A percentile compares a stretch with the other conserved stretches of the same genome.
phyloP scores from a whole-genome alignment of 2,329 filamentous ascomycete genomes.

The Arthrobotrys sinensis region DNA sequence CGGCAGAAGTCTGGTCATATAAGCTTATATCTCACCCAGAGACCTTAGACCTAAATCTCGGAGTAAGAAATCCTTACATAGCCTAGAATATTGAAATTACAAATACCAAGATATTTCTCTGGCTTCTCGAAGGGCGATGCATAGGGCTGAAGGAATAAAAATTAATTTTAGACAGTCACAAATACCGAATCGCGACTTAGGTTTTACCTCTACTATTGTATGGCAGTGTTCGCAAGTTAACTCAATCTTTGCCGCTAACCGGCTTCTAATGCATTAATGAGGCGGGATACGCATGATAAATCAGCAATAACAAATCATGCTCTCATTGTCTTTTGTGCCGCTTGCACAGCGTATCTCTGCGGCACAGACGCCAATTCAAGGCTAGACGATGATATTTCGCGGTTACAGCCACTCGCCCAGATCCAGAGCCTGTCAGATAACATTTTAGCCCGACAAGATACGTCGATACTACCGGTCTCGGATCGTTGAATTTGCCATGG shows the following conservation, averaged over 20 bases:
- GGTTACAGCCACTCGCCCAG: constrained; percentile 17
- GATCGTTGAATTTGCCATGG: background rate
- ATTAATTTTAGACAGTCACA: background rate
- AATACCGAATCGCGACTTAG: constrained; percentile 18
- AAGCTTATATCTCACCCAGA: too few relatives aligned
- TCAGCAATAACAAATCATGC: constrained; percentile 15
- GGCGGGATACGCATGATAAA: background rate
- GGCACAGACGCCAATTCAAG: constrained; percentile 19
- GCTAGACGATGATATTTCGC: constrained; percentile 14
- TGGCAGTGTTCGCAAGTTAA: background rate
- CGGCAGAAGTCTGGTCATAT: too few relatives aligned
- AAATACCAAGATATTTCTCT: constrained; percentile 1
- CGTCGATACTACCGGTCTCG: too few relatives aligned
- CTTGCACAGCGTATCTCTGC: constrained; percentile 2
- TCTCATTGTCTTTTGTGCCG: constrained; percentile 10
- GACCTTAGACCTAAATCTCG: too few relatives aligned
- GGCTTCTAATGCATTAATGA: background rate
- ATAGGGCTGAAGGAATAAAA: constrained; percentile 8
- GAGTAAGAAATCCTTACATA: too few relatives aligned
- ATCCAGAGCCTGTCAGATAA: background rate
- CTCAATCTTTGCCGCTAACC: background rate
- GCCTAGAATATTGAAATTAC: background rate
- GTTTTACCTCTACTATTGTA: background rate
- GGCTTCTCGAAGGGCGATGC: constrained; percentile 10
- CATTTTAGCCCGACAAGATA: background rate